Evolutionary conservation across 495 filamentous ascomycete species (phyloP).

Genomic region (Aspergillus bridgeri): DNA sequence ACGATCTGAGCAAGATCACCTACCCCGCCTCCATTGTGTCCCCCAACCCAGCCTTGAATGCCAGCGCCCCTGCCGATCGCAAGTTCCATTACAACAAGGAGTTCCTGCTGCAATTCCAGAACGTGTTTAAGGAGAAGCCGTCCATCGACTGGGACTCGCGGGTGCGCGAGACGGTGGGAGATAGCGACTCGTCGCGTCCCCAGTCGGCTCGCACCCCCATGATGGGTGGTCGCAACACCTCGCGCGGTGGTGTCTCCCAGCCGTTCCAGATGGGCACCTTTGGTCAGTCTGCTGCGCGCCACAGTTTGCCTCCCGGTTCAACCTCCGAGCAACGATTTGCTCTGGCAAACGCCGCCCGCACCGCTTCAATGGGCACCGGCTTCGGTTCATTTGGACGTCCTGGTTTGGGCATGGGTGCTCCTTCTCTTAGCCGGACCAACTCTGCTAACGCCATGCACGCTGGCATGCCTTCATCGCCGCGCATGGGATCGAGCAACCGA

Average conservation of each 20-base stretch:
- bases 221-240: slow-evolving; percentile 44
- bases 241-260: slow-evolving; percentile 41
- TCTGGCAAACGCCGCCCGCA: slow-evolving; percentile 31
- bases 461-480: slow-evolving; percentile 51
- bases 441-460: slow-evolving; percentile 49
- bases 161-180: slow-evolving; percentile 81
- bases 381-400: slow-evolving; percentile 55
- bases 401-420: slow-evolving; percentile 57
- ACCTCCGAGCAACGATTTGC: slow-evolving; percentile 49
- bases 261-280: slow-evolving; percentile 72
- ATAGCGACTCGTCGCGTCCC: slow-evolving; percentile 66
- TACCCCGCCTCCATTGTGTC: slow-evolving; percentile 82
- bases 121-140: slow-evolving; percentile 91
- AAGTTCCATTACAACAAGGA: slow-evolving; percentile 94
- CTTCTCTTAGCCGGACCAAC: slow-evolving; percentile 49
- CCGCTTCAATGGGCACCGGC: slow-evolving; percentile 47
- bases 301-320: slow-evolving; percentile 63
- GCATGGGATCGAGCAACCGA: slow-evolving; percentile 50
- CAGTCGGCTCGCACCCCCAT: slow-evolving; percentile 67
- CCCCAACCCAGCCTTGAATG: slow-evolving; percentile 86
- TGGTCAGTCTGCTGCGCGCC: slow-evolving; percentile 34
- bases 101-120: slow-evolving; percentile 96
- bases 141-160: slow-evolving; percentile 84
- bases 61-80: slow-evolving; percentile 64
- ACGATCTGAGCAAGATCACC: slow-evolving; percentile 59